These are phyloP conservation scores for Pythium grandisporangium DNA, from an alignment of 352 stramenopile genomes.

Conservation along the genomic window DNA sequence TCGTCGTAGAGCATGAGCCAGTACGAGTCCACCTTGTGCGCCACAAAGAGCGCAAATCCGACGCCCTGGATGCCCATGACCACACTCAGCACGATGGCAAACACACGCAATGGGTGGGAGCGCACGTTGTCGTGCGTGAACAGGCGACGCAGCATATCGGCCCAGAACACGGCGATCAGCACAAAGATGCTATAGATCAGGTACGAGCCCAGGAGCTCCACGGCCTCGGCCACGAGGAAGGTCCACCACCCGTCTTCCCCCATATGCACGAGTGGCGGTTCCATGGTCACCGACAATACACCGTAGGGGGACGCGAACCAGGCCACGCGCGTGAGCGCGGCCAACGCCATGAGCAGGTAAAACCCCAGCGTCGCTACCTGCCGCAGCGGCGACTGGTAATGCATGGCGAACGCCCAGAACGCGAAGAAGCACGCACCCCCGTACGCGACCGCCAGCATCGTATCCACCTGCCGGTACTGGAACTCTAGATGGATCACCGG, in stretches of 20 bases:
- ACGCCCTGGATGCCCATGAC: slow-evolving; percentile 70
- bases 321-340: slow-evolving; percentile 45
- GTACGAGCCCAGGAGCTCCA: slow-evolving; percentile 88
- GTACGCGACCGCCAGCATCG: slow-evolving; percentile 63
- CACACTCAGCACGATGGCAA: slow-evolving; percentile 71
- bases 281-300: slow-evolving; percentile 53
- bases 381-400: slow-evolving; percentile 38
- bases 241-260: slow-evolving; percentile 51
- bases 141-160: slow-evolving; percentile 93
- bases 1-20: slow-evolving; percentile 95
- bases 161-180: slow-evolving; percentile 96
- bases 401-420: slow-evolving; percentile 71
- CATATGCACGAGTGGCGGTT: slow-evolving; percentile 45
- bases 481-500: slow-evolving; percentile 71
- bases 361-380: slow-evolving; percentile 74
- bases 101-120: slow-evolving; percentile 84
- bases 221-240: slow-evolving; percentile 79
- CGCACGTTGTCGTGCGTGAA: slow-evolving; percentile 66
- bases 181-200: slow-evolving; percentile 97
- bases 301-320: slow-evolving; percentile 77
- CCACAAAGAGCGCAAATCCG: slow-evolving; percentile 83
- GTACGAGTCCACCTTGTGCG: slow-evolving; percentile 82
- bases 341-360: slow-evolving; percentile 66
- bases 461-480: slow-evolving; percentile 75
- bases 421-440: slow-evolving; percentile 69